Percentiles rank a stretch among this genome's conserved stretches.
phyloP scores from a whole-genome alignment of 768 basidiomycete species.

The Auriscalpium vulgare region DNA sequence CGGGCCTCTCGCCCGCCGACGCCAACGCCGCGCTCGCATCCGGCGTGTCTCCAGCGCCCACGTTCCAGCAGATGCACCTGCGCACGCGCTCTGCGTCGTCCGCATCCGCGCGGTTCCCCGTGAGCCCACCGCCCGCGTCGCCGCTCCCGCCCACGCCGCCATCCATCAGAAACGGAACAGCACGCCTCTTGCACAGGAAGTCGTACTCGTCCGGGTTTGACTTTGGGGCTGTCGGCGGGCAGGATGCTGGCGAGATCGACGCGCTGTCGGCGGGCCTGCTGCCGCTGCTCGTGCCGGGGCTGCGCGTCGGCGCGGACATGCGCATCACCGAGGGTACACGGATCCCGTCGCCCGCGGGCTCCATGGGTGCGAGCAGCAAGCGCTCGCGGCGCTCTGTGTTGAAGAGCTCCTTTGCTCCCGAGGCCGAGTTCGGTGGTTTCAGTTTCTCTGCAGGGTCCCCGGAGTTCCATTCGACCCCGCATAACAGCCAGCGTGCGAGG shows the following conservation, averaged over 20 bases:
- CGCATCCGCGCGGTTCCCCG: conserved; percentile 32
- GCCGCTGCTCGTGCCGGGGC: conserved; percentile 58
- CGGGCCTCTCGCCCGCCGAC: conserved; percentile 26
- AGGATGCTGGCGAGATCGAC: conserved; percentile 55
- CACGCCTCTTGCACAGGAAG: conserved; percentile 51
- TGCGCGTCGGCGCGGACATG: conserved; percentile 50
- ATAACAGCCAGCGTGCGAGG: conserved; percentile 23
- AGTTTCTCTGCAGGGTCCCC: conserved; percentile 41
- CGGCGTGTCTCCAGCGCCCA: conserved; percentile 3
- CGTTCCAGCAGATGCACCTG: conserved; percentile 33
- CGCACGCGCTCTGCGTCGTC: conserved; percentile 57
- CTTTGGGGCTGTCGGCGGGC: conserved; percentile 45
- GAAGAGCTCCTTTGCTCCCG: neutral
- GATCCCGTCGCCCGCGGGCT: conserved; percentile 7
- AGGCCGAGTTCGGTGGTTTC: conserved; percentile 23
- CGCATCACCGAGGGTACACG: conserved; percentile 33
- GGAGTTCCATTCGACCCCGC: conserved; percentile 57
- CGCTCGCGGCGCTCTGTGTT: neutral
- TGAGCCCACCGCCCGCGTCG: conserved; percentile 52
- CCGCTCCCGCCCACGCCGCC: conserved; percentile 75
- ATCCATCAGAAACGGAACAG: conserved; percentile 37
- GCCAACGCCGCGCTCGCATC: conserved; percentile 11
- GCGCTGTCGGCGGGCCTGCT: conserved; percentile 62
- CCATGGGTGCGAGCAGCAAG: conserved; percentile 1
- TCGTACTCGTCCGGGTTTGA: conserved; percentile 45